Evolutionary conservation across 306 rosid species (phyloP), one percentile per base, ranked within the genome.

Genomic region (Citrullus colocynthis): DNA sequence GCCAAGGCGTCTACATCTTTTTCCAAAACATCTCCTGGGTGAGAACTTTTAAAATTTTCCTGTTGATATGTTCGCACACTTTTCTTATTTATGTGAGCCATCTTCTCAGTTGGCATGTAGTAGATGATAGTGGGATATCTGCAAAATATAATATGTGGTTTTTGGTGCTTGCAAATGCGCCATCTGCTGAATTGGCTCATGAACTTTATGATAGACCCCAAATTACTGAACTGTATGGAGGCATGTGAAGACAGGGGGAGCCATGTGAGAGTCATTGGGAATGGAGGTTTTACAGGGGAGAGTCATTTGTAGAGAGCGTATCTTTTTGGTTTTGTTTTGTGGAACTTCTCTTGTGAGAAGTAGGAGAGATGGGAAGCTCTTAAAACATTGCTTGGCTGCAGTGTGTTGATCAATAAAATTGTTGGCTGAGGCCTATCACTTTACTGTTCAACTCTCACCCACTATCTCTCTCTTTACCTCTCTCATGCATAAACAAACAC

Each of bases 1-100:
- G 98, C 91, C 9, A 87, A 80, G 81, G 93, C 86, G 17, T 88
- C 91, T 49, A 18, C 90, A 49, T 87, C 96, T 77, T 87, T 90
- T 14, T 85, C 93, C 64, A 85, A 88, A 85, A 76, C 81, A 65
- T 81, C 86, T 74, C 75, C 91, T 37, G 87, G 88, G 97, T 92
- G 89, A 85, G 96, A 83, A 76, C 28, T 49, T 41, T 13, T 32
- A n/a, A 1, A 20, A 32, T n/a, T 51, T 71, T 76, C 34, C 61
- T 7, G 78, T 74, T 73, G 75, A 32, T 77, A 44, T 66, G 66
- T 71, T 12, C 58, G 21, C 69, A 6, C 30, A 45, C 39, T 49
- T 24, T 71, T 11, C 49, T 24, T 24, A 3, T 48, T 28, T 44
- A 28, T 48, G 61, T 24, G 5, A 30, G 61, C 1, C 61, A 28